Percentiles rank a stretch among this genome's conserved stretches.
Evolutionary conservation across 768 basidiomycete genomes (phyloP).

Genomic region (Arthromyces matolae): DNA sequence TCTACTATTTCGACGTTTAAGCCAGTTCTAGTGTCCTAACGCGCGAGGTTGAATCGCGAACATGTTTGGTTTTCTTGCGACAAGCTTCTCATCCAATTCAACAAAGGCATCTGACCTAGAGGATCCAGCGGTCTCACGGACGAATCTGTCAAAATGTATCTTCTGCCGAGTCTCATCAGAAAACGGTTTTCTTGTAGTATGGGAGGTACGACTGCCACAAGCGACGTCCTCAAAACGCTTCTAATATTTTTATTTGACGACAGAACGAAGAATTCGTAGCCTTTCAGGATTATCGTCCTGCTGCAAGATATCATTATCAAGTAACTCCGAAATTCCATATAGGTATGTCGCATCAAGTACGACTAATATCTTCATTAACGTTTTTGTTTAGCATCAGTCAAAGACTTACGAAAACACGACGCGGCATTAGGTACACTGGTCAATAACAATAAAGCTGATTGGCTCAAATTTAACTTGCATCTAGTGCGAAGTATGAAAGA

Average conservation of each 20-base stretch:
- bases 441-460: background rate
- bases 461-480: background rate
- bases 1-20: too few relatives aligned
- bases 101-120: slow-evolving; percentile 1
- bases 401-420: slow-evolving; percentile 40
- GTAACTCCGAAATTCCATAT: slow-evolving; percentile 52
- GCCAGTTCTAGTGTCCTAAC: too few relatives aligned
- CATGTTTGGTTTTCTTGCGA: slow-evolving; percentile 8
- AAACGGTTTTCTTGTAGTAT: slow-evolving; percentile 45
- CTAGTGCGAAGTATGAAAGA: slow-evolving; percentile 30
- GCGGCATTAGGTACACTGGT: slow-evolving; percentile 45
- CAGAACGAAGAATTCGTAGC: slow-evolving; percentile 49
- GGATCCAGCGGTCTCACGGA: background rate
- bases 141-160: slow-evolving; percentile 21
- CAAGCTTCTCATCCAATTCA: slow-evolving; percentile 9
- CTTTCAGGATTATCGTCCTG: slow-evolving; percentile 49
- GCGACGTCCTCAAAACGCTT: background rate
- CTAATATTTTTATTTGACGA: background rate
- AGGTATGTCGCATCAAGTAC: slow-evolving; percentile 26
- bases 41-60: too few relatives aligned
- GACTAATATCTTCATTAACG: background rate
- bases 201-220: slow-evolving; percentile 35
- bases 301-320: slow-evolving; percentile 45
- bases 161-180: slow-evolving; percentile 43
- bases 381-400: slow-evolving; percentile 49